Base-by-base conservation (phyloP, 1,139 yeast species). In the Suhomyces anneliseae region DNA sequence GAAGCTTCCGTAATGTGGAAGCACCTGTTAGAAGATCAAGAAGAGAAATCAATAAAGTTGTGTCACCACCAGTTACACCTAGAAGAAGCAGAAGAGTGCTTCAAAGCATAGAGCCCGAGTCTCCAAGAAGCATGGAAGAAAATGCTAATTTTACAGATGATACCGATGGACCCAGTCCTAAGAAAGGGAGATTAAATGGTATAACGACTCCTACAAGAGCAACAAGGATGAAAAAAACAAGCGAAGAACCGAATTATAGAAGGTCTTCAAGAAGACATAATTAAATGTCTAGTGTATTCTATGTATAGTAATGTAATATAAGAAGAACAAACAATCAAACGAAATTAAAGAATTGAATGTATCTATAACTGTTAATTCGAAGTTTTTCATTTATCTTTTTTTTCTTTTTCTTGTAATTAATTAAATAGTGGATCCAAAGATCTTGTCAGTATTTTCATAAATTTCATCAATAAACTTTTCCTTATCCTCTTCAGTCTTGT, bases 401-500 rank as follows among this genome's bases (percentile, higher is more conserved):
- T 29, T 11, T 29, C 7, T 29, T 29, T 4, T 29, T 11, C 9
- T 7, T 11, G n/a, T 4, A 4, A 6, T 2, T 29, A 5, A 9
- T 29, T 40, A 36, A 36, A 31, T 55, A 19, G 24, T 53, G 33
- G 71, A 57, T 39, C 67, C 72, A 56, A 88, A 90, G 43, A 92
- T 63, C 33, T 66, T 63, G 54, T 82, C 72, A 6, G 90, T 75
- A 57, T 87, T 92, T 19, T 71, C 59, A 76, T 85, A 92, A 19
- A 89, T 85, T 7, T 69, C 61, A 38, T 83, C 84, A 15, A 85
- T 72, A 24, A 93, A 76, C 5, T 70, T 66, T 42, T 79, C 74
- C 8, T 85, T 69, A 4, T 82, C 72, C 7, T 74, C 54, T 0
- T 72, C 77, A 35, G 77, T 75, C 9, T 46, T 47, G n/a, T 57